Evolutionary conservation across 2,329 filamentous ascomycete species (phyloP), one percentile per base, ranked within the genome.

Genomic region (Leptoxyphium fumago): DNA sequence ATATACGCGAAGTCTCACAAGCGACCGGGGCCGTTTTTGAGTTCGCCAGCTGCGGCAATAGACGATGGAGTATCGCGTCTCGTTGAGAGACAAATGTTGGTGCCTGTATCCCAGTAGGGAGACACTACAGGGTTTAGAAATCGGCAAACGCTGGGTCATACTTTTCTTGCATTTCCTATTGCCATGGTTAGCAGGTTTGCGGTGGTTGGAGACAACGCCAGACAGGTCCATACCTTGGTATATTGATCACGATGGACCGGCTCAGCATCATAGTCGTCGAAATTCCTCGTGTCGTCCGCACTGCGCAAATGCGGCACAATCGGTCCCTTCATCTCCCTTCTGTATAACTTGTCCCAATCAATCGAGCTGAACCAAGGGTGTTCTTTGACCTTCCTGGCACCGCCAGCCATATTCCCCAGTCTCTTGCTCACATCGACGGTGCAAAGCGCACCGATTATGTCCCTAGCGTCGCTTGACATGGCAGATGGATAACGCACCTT

Each of bases 231-330:
- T 43, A 60, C 58, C 52, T 76, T 71, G 2, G 79, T 82, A 55
- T 87, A 88, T 45, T 69, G 65, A 34, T 82, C 78, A 45, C 74
- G 68, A 40, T 72, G 71, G 43, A 70, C 75, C 46, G 81, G 77
- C 56, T 87, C 81, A 47, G 85, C 81, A n/a, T 84, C 81, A 55
- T 89, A 91, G 38, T 80, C 72, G 55, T 89, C 84, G 56, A 89
- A 91, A 60, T 85, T 89, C 56, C 83, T 74, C 14, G 84, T 80
- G 56, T 89, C 84, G 29, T 82, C 82, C 0, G 78, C 73, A 41
- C 77, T 82, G 18, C 79, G 70, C 28, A 89, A 67, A 44, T 82
- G 79, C n/a, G 83, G 84, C 42, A 84, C 71, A 51, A 88, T 87
- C 4, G 83, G 83, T 0, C 82, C 83, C 41, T 72, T 68, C 42